These are phyloP conservation scores for Udeniomyces megalosporus DNA, from an alignment of 768 basidiomycete genomes.

Conservation along the genomic window DNA sequence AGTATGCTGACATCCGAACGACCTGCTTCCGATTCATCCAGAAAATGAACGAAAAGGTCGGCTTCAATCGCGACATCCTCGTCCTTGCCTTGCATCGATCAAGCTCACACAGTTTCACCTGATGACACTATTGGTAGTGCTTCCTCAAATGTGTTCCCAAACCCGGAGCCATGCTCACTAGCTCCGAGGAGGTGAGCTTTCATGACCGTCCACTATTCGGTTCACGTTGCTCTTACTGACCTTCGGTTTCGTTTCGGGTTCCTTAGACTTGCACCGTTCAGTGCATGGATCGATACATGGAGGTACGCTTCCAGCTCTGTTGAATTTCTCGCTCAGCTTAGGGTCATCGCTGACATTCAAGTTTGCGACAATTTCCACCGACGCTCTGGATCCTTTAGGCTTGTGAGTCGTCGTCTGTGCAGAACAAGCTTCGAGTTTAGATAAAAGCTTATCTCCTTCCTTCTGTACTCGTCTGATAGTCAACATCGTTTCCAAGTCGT, in stretches of 20 bases:
- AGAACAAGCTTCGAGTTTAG: no score
- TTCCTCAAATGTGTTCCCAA: conserved; percentile 61
- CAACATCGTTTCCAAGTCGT: conserved; percentile 55
- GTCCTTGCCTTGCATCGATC: no score
- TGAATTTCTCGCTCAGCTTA: neutral
- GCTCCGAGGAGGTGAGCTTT: conserved; percentile 51
- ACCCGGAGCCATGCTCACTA: conserved; percentile 50
- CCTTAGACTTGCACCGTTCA: conserved; percentile 52
- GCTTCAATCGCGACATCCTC: neutral
- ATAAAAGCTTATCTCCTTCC: neutral
- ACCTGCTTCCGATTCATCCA: conserved; percentile 22
- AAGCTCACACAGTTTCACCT: no score
- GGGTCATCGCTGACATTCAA: no score
- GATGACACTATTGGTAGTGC: conserved; percentile 33
- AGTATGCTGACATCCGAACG: no score
- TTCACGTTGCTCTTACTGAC: neutral
- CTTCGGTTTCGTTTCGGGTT: neutral
- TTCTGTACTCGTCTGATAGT: conserved; percentile 34
- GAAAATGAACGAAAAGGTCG: conserved; percentile 54
- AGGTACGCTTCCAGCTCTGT: conserved; percentile 44
- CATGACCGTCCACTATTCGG: neutral
- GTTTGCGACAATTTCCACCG: neutral
- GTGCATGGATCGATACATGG: conserved; percentile 68
- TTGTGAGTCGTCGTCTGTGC: neutral
- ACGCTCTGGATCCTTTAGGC: neutral